Base-by-base conservation (phyloP, 805 yeast species). In the Wickerhamomyces tratensis region DNA sequence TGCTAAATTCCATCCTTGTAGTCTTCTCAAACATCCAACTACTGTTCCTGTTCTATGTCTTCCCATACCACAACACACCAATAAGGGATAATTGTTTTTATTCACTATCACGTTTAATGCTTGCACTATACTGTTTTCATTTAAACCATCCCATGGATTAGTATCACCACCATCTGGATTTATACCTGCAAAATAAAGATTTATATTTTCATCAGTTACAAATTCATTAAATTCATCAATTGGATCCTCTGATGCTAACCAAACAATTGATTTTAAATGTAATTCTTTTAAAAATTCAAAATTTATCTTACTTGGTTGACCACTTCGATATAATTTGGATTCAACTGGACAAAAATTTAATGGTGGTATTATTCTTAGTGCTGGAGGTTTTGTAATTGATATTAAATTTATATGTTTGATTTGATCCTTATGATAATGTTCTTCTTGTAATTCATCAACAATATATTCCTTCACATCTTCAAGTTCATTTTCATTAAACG, bases 31-130 rank as follows among this genome's bases (percentile, higher is more conserved):
- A 61, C 98, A 91, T 1, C 98, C 98, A 46, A 93, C 78, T 4
- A 93, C 96, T 0, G 98, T 89, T 1, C 98, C 98, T 0, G 98
- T 89, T 49, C 98, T 71, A 61, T 91, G 98, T 51, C 98, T 70
- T 0, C 98, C 98, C 98, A 93, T 93, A 12, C 97, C 96, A 54
- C 98, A 93, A 61, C 98, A 93, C 5, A 89, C 89, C 40, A 93
- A 65, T 47, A 93, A 54, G 0, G 98, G 98, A 54, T 86, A 86
- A 58, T 79, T 77, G n/a, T 76, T 71, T 48, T 72, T 73, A 52
- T 86, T 75, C 37, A 81, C 76, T 15, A 91, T 83, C 33, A 87
- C 71, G 47, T 81, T 83, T 47, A 91, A 64, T 1, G 96, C 95
- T 46, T 78, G 79, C 27, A 77, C 75, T 41, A 91, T 87, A 25